Percentiles rank a stretch among this genome's conserved stretches.
Evolutionary conservation across 306 rosid genomes (phyloP).

Genomic region (Quercus suber): DNA sequence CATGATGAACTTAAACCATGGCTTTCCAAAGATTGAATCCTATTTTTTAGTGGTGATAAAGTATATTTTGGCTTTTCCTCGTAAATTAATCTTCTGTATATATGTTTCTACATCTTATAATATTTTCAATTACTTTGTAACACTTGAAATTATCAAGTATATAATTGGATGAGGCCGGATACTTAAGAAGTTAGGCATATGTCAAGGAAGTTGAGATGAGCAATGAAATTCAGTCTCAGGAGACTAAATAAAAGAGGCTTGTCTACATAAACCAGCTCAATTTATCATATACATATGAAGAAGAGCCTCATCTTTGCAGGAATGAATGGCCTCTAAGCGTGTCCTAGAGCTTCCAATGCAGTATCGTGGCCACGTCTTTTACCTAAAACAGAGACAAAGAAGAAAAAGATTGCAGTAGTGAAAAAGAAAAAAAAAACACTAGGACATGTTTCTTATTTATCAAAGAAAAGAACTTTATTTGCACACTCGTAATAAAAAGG

Average conservation of each 20-base stretch:
- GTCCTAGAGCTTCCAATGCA: conserved; percentile 97
- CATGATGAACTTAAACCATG: no score
- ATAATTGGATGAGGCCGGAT: background rate
- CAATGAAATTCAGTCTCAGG: conserved; percentile 23
- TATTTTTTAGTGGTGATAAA: no score
- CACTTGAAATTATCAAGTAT: background rate
- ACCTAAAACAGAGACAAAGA: conserved; percentile 71
- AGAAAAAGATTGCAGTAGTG: conserved; percentile 36
- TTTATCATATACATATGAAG: conserved; percentile 26
- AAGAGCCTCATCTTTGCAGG: conserved; percentile 62
- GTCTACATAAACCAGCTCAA: conserved; percentile 34
- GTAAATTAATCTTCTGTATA: no score
- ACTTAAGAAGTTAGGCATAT: conserved; percentile 6
- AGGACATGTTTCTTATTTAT: conserved; percentile 10
- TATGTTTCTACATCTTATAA: no score
- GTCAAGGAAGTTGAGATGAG: conserved; percentile 4
- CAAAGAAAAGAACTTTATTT: conserved; percentile 2
- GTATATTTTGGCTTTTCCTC: no score
- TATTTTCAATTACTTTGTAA: background rate
- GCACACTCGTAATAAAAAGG: background rate
- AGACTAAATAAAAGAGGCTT: conserved; percentile 12
- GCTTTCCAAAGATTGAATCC: no score
- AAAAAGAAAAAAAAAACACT: conserved; percentile 31
- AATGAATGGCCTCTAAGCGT: conserved; percentile 51
- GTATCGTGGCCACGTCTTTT: conserved; percentile 95